Evolutionary conservation across 2,329 filamentous ascomycete genomes (phyloP), one percentile per base, ranked within the genome.

Genomic region (Aspergillus flavus): DNA sequence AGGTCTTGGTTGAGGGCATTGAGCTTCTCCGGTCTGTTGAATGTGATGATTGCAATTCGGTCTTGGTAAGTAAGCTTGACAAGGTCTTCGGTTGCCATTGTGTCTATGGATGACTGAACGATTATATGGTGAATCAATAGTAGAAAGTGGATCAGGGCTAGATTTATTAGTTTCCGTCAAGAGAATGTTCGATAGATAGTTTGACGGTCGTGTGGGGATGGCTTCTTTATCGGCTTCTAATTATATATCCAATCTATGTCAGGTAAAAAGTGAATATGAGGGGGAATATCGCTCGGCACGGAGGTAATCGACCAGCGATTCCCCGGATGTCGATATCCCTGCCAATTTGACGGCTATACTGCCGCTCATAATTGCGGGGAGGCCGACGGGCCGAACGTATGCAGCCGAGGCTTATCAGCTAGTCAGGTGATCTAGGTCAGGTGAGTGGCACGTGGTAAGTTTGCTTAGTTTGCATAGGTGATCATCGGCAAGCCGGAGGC

Each of bases 11-110:
- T 86, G 58, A 97, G 81, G 36, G 94, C 93, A 78, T 96, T 96
- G 78, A 98, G 91, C 81, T 97, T 97, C 75, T 89, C 86, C 60
- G 89, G 86, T 58, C 92, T 90, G 79, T 94, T 90, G 75, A 99
- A 89, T 21, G 92, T 97, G 78, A 99, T 89, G 74, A 94, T 87
- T 73, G 94, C 92, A 67, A 93, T 81, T 64, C 88, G 89, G 76
- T 87, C 90, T 71, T 84, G 82, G 77, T 89, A 91, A 65, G 87
- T 84, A 71, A 91, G 74, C 54, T 83, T 84, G 64, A 90, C 82
- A 57, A 79, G 76, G 66, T 86, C 77, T 61, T 82, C 77, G 65
- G 69, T 69, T 7, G 71, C 64, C 73, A 76, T 76, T 30, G 30
- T 69, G 50, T 34, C 11, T 39, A 52, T 6, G 6, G 30, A 6